A percentile compares a stretch with the other conserved stretches of the same genome.
Conservation (phyloP, 2,329 filamentous ascomycete genomes). For the Fusarium pseudoanthophilum region DNA sequence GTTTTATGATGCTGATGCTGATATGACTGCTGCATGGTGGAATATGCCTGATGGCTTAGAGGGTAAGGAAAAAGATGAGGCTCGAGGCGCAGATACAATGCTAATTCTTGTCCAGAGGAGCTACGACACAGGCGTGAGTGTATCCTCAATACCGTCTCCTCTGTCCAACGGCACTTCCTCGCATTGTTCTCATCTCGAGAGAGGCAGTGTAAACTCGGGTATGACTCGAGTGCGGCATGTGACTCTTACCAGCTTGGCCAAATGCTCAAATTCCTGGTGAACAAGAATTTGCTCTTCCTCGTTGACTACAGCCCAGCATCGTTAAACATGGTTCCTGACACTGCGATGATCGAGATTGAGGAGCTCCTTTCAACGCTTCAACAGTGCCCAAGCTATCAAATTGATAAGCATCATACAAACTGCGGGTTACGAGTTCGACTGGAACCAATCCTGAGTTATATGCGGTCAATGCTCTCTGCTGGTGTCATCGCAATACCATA, state of each 20-base stretch:
- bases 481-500: conserved; percentile 57
- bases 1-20: conserved; percentile 48
- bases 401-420: conserved; percentile 78
- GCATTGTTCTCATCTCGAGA: conserved; percentile 73
- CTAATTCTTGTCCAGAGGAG: conserved; percentile 61
- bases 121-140: conserved; percentile 72
- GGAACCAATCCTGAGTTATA: conserved; percentile 72
- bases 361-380: conserved; percentile 69
- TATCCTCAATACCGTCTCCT: conserved; percentile 75
- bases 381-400: conserved; percentile 77
- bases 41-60: conserved; percentile 76
- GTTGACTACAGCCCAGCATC: conserved; percentile 65
- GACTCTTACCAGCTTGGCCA: conserved; percentile 84
- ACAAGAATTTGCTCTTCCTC: conserved; percentile 69
- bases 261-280: conserved; percentile 76
- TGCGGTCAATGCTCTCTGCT: conserved; percentile 67
- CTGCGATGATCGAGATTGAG: conserved; percentile 69
- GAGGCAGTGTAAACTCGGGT: conserved; percentile 77
- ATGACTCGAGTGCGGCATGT: conserved; percentile 77
- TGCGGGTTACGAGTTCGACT: conserved; percentile 76
- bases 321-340: conserved; percentile 57
- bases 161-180: conserved; percentile 75
- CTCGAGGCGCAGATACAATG: neutral
- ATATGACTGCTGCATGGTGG: conserved; percentile 71
- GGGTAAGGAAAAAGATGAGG: conserved; percentile 53